phyloP scores from a whole-genome alignment of 257 asterid genomes.

The Solanum gandarillasii region DNA sequence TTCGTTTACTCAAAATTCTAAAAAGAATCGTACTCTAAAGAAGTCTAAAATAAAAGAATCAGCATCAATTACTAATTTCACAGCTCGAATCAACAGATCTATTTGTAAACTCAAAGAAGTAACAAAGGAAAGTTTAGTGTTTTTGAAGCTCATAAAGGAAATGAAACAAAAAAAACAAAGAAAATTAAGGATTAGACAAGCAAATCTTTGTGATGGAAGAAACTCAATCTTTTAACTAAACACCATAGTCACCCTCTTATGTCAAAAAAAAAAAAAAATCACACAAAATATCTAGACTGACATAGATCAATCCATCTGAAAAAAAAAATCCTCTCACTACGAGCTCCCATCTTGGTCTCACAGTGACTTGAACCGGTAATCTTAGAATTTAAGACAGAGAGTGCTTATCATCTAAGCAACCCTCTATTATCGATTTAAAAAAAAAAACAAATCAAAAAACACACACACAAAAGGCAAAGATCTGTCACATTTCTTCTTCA shows the following conservation, averaged over 20 bases:
- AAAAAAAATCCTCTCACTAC: background rate
- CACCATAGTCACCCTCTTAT: background rate
- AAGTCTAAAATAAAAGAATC: background rate
- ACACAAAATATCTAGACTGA: conserved; percentile 1
- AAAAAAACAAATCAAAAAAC: background rate
- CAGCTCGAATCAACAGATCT: conserved; percentile 17
- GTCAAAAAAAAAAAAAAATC: background rate
- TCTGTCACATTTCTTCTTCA: background rate
- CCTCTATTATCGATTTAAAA: background rate
- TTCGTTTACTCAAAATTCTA: background rate
- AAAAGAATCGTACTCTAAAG: background rate
- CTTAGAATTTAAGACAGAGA: background rate
- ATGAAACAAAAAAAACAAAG: background rate
- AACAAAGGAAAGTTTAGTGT: background rate
- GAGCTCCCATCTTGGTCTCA: background rate
- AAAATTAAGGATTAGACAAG: conserved; percentile 14
- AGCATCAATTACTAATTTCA: background rate
- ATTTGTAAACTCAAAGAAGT: conserved; percentile 12
- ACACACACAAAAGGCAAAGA: background rate
- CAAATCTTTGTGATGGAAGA: conserved; percentile 13
- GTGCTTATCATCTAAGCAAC: background rate
- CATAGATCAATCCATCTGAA: background rate
- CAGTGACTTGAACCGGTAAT: background rate
- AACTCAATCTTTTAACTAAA: conserved; percentile 12
- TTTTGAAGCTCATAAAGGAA: conserved; percentile 20